These are phyloP conservation scores for Pulveroboletus sp. DNA, from an alignment of 768 basidiomycete species.

Conservation along the genomic window DNA sequence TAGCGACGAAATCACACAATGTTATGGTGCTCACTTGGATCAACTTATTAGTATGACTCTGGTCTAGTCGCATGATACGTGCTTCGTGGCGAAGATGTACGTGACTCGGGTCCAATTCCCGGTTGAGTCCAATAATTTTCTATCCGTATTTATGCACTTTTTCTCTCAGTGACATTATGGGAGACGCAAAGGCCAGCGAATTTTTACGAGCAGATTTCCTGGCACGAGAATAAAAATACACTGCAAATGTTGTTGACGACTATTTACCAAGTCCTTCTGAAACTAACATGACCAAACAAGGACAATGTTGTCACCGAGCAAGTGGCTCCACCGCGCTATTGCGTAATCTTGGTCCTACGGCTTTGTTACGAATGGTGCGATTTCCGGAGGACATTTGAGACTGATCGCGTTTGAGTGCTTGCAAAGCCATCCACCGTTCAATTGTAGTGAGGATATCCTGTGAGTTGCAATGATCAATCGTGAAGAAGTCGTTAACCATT, in stretches of 20 bases:
- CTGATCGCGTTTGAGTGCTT: slow-evolving; percentile 18
- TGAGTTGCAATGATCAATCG: slow-evolving; percentile 1
- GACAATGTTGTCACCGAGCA: background rate
- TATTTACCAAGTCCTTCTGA: slow-evolving; percentile 17
- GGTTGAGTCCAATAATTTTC: slow-evolving; percentile 23
- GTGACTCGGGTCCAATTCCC: slow-evolving; percentile 36
- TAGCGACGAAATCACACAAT: too few relatives aligned
- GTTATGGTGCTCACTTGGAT: too few relatives aligned
- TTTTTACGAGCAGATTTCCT: background rate
- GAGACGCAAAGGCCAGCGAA: too few relatives aligned
- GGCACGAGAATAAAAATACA: background rate
- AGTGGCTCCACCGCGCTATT: slow-evolving; percentile 38
- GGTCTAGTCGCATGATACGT: slow-evolving; percentile 36
- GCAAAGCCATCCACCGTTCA: slow-evolving; percentile 25
- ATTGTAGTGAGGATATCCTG: slow-evolving; percentile 29
- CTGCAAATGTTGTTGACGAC: slow-evolving; percentile 4
- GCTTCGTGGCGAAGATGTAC: slow-evolving; percentile 34
- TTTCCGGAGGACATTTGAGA: background rate
- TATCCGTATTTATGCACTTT: too few relatives aligned
- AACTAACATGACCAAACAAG: slow-evolving; percentile 15
- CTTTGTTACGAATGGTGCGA: slow-evolving; percentile 10
- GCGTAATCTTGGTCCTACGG: slow-evolving; percentile 28
- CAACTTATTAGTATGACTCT: too few relatives aligned
- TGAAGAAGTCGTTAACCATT: background rate
- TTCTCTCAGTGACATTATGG: too few relatives aligned